phyloP scores from a whole-genome alignment of 2,329 filamentous ascomycete genomes.

The Dothideomycetes sp. region DNA sequence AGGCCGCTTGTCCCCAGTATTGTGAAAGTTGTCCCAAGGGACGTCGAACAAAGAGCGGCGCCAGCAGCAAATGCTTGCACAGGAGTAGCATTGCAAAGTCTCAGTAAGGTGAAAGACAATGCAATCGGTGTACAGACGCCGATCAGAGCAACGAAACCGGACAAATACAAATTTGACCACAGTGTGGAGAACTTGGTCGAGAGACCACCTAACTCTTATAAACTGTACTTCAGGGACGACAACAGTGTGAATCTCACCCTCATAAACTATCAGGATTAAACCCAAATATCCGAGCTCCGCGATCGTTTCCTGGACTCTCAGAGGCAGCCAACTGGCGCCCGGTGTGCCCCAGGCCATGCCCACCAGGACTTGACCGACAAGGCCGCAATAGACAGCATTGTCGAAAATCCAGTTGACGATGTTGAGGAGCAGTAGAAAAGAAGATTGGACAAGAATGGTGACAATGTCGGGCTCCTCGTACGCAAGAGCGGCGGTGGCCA shows the following conservation, averaged over 20 bases:
- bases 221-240: constrained; percentile 7
- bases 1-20: constrained; percentile 51
- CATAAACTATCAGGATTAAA: constrained; percentile 60
- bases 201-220: constrained; percentile 39
- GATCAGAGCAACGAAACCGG: constrained; percentile 50
- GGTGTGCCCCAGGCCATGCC: constrained; percentile 62
- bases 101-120: constrained; percentile 50
- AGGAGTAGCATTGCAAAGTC: constrained; percentile 38
- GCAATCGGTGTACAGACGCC: constrained; percentile 55
- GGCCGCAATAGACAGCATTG: constrained; percentile 53
- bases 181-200: constrained; percentile 44
- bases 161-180: constrained; percentile 50
- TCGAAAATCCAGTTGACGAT: constrained; percentile 47
- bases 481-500: constrained; percentile 2
- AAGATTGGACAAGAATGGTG: constrained; percentile 48
- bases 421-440: constrained; percentile 55
- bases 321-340: constrained; percentile 48
- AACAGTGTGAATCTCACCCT: constrained; percentile 37
- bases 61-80: constrained; percentile 62
- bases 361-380: constrained; percentile 60
- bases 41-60: constrained; percentile 63
- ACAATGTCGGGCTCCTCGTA: constrained; percentile 29
- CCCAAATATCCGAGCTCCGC: constrained; percentile 63
- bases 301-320: constrained; percentile 41
- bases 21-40: constrained; percentile 59